These are phyloP conservation scores for Letharia columbiana DNA, from an alignment of 495 filamentous ascomycete species.

Conservation along the genomic window DNA sequence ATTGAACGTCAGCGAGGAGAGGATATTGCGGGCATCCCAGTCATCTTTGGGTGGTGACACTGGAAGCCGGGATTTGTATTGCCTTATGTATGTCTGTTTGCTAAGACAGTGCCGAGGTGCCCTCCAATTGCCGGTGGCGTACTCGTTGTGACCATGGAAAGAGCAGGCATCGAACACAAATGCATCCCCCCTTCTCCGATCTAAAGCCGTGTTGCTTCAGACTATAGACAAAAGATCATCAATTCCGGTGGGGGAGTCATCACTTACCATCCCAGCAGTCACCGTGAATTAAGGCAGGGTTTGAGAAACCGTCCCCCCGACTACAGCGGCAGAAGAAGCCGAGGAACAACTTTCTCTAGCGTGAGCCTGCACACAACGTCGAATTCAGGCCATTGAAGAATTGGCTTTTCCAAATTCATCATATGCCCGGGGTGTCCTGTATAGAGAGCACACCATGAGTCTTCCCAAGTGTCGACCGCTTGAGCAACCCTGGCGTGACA, in stretches of 20 bases:
- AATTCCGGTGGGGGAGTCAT: not conserved
- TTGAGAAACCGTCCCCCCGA: conserved; percentile 33
- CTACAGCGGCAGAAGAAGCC: conserved; percentile 35
- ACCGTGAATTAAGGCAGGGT: conserved; percentile 38
- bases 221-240: not conserved
- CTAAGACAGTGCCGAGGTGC: conserved; percentile 26
- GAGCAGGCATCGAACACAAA: conserved; percentile 41
- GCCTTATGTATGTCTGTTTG: conserved; percentile 24
- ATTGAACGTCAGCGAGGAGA: conserved; percentile 29
- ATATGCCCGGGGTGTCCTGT: conserved; percentile 28
- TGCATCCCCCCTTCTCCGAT: conserved; percentile 28
- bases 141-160: conserved; percentile 45
- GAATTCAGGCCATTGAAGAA: conserved; percentile 27
- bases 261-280: conserved; percentile 37
- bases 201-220: conserved; percentile 33
- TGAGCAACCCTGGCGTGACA: conserved; percentile 41
- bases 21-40: conserved; percentile 27
- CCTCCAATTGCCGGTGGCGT: conserved; percentile 25
- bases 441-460: conserved; percentile 43
- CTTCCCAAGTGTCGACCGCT: conserved; percentile 32
- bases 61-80: conserved; percentile 25
- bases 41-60: conserved; percentile 26
- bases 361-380: conserved; percentile 23
- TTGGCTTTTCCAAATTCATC: conserved; percentile 26
- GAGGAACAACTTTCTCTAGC: conserved; percentile 34